Evolutionary conservation across 192 early-diverging fungal species (phyloP), one percentile per base, ranked within the genome.

Genomic region (Umbelopsis sp.): DNA sequence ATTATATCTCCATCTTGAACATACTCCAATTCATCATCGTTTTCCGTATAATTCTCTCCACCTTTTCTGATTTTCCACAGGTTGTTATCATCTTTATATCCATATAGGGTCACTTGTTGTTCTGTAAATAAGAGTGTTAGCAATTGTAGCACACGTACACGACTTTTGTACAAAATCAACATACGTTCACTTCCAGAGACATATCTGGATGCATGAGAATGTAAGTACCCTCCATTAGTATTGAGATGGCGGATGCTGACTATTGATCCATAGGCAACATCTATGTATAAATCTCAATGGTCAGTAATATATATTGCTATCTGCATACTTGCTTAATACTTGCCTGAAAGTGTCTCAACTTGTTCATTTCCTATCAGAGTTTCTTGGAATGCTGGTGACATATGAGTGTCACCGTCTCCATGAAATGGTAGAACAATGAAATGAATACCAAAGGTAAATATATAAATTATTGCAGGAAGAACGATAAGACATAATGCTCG

Each of bases 371-470:
- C 95, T 3, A 73, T 72, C 3, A 98, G 82, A 30, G 90, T 89
- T 68, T 89, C 88, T 77, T 97, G 94, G 84, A 98, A 97, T 68
- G 87, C 86, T 33, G 92, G 86, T 74, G 89, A 90, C 93, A 98
- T 95, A 74, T 97, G 97, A 0, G 86, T 87, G 80, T 97, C 94
- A 30, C 97, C 97, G 22, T 92, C 90, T n/a, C 97, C 97, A 53
- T 84, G 84, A 58, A 86, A 82, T 37, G 78, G 80, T 49, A 99
- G 82, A 13, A 95, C 78, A 47, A 79, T 76, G 81, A 99, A 99
- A 80, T 99, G 97, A 50, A 99, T 82, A 70, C 88, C 88, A 81
- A 97, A 99, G 77, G 89, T 88, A 6, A 90, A 79, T 66, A 95
- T 80, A 73, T 99, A 99, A 4, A 96, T 79, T 8, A 78, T 20